Conservation (phyloP, 371 early-diverging fungal species). For the Apophysomyces trapeziformis region DNA sequence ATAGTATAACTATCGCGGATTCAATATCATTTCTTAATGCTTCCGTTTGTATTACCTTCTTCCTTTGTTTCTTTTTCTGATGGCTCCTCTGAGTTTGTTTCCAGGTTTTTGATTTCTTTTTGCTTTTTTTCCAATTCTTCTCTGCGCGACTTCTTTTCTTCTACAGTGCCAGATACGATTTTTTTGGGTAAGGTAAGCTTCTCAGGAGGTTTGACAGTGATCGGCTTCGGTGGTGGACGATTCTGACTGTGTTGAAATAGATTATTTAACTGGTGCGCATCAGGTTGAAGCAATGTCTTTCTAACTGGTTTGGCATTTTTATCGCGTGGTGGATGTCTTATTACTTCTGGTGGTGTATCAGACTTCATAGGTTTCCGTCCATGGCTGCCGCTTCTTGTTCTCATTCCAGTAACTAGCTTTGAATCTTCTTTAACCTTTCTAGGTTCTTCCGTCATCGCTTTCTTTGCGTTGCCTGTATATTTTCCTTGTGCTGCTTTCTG, state of each 20-base stretch:
- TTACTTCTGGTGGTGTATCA: neutral
- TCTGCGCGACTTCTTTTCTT: neutral
- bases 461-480: too few relatives aligned
- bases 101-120: neutral
- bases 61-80: neutral
- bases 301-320: neutral
- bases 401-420: neutral
- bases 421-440: neutral
- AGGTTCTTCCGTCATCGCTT: neutral
- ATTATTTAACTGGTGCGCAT: neutral
- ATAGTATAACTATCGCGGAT: neutral
- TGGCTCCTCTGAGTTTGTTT: neutral
- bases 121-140: slow-evolving; percentile 4
- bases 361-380: neutral
- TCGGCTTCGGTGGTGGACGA: neutral
- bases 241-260: slow-evolving; percentile 7
- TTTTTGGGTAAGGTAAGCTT: slow-evolving; percentile 1
- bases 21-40: neutral
- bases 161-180: neutral
- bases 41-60: neutral
- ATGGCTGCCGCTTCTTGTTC: neutral
- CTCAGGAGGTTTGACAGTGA: neutral
- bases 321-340: too few relatives aligned
- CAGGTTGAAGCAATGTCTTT: neutral
- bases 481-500: too few relatives aligned